These are phyloP conservation scores for Phytophthora megakarya DNA, from an alignment of 352 stramenopile species.

Conservation along the genomic window DNA sequence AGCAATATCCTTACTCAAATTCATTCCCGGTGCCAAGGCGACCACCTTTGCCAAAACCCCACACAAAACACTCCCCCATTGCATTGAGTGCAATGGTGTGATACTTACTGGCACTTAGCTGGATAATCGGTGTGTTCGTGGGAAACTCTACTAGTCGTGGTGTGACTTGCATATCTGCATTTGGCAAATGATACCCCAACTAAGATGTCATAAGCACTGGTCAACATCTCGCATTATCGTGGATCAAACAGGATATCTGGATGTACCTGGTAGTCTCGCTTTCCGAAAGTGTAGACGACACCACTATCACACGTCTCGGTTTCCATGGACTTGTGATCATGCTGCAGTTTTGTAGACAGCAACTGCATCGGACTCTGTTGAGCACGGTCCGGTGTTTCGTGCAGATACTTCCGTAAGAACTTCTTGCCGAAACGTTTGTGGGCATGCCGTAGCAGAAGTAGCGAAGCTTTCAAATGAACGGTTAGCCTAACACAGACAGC, in stretches of 20 bases:
- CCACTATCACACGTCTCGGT: conserved; percentile 27
- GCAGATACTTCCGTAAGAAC: conserved; percentile 58
- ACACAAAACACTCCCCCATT: conserved; percentile 72
- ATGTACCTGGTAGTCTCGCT: conserved; percentile 81
- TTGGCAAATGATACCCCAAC: conserved; percentile 83
- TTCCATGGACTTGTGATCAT: conserved; percentile 7
- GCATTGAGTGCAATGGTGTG: conserved; percentile 77
- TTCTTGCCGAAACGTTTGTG: conserved; percentile 50
- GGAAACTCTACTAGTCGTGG: conserved; percentile 69
- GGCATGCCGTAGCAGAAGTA: conserved; percentile 73
- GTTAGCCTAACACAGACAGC: conserved; percentile 6
- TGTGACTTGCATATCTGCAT: conserved; percentile 74
- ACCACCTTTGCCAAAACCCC: conserved; percentile 84
- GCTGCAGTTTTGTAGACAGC: conserved; percentile 39
- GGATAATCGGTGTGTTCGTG: conserved; percentile 50
- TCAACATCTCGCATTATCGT: conserved; percentile 1
- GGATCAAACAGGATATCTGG: neutral
- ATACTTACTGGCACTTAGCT: conserved; percentile 82
- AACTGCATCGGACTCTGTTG: conserved; percentile 72
- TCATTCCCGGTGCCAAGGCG: conserved; percentile 76
- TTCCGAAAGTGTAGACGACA: conserved; percentile 84
- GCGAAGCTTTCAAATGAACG: conserved; percentile 43
- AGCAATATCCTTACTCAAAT: conserved; percentile 60
- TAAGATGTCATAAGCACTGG: conserved; percentile 23
- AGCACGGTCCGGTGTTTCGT: conserved; percentile 57